Evolutionary conservation across 2,329 filamentous ascomycete genomes (phyloP).

Genomic region (Knufia fluminis): DNA sequence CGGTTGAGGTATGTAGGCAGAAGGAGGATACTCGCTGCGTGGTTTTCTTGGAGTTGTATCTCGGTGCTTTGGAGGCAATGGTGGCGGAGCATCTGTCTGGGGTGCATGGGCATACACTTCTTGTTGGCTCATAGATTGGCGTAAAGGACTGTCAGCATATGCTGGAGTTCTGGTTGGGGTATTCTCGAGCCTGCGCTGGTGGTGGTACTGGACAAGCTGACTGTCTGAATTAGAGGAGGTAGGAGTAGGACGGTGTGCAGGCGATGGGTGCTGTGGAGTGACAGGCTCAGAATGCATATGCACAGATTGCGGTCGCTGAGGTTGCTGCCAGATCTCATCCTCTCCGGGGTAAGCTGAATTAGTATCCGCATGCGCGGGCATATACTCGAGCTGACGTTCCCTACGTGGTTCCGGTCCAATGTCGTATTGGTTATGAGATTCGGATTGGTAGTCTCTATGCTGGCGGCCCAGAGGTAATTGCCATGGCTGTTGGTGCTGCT

Average conservation of each 20-base stretch:
- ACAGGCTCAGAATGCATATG: conserved; percentile 6
- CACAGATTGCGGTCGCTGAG: conserved; percentile 4
- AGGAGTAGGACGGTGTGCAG: conserved; percentile 14
- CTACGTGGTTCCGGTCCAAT: conserved; percentile 37
- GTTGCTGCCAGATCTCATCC: conserved; percentile 4
- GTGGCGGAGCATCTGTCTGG: conserved; percentile 12
- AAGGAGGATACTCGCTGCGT: conserved; percentile 6
- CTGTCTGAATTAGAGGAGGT: conserved; percentile 8
- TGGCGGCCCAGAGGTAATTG: conserved; percentile 34
- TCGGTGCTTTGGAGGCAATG: conserved; percentile 11
- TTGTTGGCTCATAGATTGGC: conserved; percentile 23
- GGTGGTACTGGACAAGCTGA: conserved; percentile 8
- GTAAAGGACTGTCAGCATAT: conserved; percentile 25
- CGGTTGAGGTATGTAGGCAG: conserved; percentile 9
- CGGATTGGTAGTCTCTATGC: background rate
- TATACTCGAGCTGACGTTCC: background rate
- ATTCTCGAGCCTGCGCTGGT: conserved; percentile 9
- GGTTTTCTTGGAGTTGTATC: conserved; percentile 12
- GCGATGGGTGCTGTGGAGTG: conserved; percentile 1
- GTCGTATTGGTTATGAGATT: conserved; percentile 47
- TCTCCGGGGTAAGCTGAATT: background rate
- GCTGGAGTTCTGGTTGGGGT: conserved; percentile 19
- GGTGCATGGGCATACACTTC: conserved; percentile 17
- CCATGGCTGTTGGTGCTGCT: conserved; percentile 44
- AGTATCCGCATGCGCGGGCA: background rate